Evolutionary conservation across 441 rosid genomes (phyloP).

Genomic region (Geranium incanum): DNA sequence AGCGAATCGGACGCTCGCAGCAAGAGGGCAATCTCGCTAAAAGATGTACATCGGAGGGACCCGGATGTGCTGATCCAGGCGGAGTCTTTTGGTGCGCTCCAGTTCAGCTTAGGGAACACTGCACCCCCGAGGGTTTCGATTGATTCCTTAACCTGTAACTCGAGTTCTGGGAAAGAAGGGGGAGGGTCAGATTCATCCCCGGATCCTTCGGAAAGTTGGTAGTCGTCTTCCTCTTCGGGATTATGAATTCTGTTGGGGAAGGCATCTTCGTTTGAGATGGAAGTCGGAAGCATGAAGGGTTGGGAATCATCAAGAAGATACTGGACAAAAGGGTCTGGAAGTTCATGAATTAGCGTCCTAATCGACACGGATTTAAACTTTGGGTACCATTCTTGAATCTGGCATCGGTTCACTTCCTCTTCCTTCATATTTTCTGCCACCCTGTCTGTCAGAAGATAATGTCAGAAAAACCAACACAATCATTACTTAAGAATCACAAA

Average conservation of each 20-base stretch:
- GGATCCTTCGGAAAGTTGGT: slow-evolving; percentile 52
- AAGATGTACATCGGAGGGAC: slow-evolving; percentile 52
- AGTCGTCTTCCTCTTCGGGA: slow-evolving; percentile 57
- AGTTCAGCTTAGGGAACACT: slow-evolving; percentile 63
- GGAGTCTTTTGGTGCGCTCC: slow-evolving; percentile 86
- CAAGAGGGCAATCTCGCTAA: slow-evolving; percentile 65
- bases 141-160: slow-evolving; percentile 48
- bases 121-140: slow-evolving; percentile 55
- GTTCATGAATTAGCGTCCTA: slow-evolving; percentile 52
- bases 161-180: slow-evolving; percentile 57
- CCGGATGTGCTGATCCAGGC: slow-evolving; percentile 79
- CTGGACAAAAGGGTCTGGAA: slow-evolving; percentile 58
- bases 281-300: slow-evolving; percentile 61
- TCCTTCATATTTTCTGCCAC: slow-evolving; percentile 35
- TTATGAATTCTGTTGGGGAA: slow-evolving; percentile 62
- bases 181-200: slow-evolving; percentile 57
- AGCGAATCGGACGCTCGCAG: slow-evolving; percentile 66
- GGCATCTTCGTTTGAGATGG: slow-evolving; percentile 58
- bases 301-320: slow-evolving; percentile 65
- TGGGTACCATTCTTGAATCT: slow-evolving; percentile 79
- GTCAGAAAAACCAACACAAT: neutral
- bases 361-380: slow-evolving; percentile 57
- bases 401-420: slow-evolving; percentile 63
- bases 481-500: neutral
- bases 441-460: neutral